phyloP scores from a whole-genome alignment of 495 filamentous ascomycete genomes.

The Trichoderma gamsii region DNA sequence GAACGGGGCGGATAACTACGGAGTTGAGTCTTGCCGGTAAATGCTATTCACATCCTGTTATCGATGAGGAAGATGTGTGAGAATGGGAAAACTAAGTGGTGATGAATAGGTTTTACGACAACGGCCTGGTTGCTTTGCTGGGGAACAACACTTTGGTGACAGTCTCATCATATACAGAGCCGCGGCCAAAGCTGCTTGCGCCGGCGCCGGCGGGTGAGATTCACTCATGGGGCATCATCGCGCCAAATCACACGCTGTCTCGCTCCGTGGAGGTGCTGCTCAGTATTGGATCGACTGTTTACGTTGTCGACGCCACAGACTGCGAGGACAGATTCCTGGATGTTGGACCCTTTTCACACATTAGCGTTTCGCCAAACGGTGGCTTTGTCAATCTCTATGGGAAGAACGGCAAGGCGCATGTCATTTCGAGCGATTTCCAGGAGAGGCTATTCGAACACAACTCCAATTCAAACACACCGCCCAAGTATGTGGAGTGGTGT shows the following conservation, averaged over 20 bases:
- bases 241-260: constrained; percentile 86
- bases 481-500: constrained; percentile 90
- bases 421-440: constrained; percentile 92
- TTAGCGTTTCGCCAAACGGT: constrained; percentile 84
- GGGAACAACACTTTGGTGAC: constrained; percentile 82
- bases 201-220: constrained; percentile 71
- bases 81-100: not conserved
- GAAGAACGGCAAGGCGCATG: constrained; percentile 77
- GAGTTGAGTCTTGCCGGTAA: constrained; percentile 70
- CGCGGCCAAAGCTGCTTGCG: constrained; percentile 76
- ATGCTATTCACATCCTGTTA: constrained; percentile 13
- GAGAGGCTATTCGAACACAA: constrained; percentile 87
- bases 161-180: constrained; percentile 85
- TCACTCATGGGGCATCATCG: constrained; percentile 82
- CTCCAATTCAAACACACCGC: constrained; percentile 74
- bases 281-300: constrained; percentile 77
- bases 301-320: constrained; percentile 79
- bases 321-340: constrained; percentile 85
- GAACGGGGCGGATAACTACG: constrained; percentile 79
- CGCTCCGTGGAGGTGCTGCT: constrained; percentile 90
- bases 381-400: constrained; percentile 83
- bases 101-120: constrained; percentile 62
- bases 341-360: constrained; percentile 86
- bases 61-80: not conserved
- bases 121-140: constrained; percentile 88